Evolutionary conservation across 2,329 filamentous ascomycete species (phyloP).

Genomic region (Exophiala calicioides): DNA sequence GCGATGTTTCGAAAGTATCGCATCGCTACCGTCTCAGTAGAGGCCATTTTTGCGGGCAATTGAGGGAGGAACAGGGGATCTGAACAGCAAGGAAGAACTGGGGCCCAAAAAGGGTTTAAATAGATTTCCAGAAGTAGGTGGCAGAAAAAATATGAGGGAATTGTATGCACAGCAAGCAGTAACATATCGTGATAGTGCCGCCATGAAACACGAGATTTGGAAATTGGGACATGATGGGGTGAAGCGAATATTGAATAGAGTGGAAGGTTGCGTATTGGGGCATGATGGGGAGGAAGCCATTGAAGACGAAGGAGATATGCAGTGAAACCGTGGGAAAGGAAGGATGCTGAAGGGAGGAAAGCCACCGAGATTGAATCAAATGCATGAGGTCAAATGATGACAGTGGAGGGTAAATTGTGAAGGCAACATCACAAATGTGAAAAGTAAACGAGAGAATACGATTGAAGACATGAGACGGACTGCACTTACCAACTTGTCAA

Average conservation of each 20-base stretch:
- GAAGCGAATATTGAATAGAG: not conserved
- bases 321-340: not conserved
- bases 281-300: not conserved
- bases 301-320: slow-evolving; percentile 4
- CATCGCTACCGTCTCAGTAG: not conserved
- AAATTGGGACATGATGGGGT: too few relatives aligned
- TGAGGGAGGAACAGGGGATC: not conserved
- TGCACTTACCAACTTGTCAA: slow-evolving; percentile 30
- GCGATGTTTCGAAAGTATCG: slow-evolving; percentile 33
- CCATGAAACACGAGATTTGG: too few relatives aligned
- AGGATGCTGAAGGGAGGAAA: not conserved
- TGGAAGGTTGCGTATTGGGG: not conserved
- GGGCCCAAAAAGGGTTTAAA: slow-evolving; percentile 7
- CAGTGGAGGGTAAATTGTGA: too few relatives aligned
- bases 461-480: slow-evolving; percentile 1
- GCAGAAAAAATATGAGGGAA: slow-evolving; percentile 4
- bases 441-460: not conserved
- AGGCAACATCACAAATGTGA: too few relatives aligned
- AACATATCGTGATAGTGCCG: too few relatives aligned
- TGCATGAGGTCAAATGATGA: too few relatives aligned
- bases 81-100: too few relatives aligned
- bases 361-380: too few relatives aligned
- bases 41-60: slow-evolving; percentile 1
- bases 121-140: slow-evolving; percentile 2
- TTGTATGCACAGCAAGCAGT: not conserved